These are phyloP conservation scores for Aspergillus vadensis DNA, from an alignment of 2,329 filamentous ascomycete species.

Conservation along the genomic window DNA sequence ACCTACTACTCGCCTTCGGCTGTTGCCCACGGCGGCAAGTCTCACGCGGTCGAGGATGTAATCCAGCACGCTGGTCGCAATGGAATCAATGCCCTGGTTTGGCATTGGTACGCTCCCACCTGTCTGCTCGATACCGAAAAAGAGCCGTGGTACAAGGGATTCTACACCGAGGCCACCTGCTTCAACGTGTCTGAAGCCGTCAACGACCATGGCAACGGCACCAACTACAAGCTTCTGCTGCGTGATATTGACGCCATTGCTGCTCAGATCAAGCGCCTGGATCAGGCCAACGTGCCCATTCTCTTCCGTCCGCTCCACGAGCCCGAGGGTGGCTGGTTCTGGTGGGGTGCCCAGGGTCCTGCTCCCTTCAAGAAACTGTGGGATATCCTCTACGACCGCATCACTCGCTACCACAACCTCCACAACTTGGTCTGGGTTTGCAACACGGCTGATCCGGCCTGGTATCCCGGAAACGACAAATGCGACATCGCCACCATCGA, in stretches of 20 bases:
- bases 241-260: constrained; percentile 12
- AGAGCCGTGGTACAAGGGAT: constrained; percentile 13
- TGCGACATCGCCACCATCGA: constrained; percentile 14
- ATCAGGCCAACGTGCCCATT: neutral
- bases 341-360: constrained; percentile 1
- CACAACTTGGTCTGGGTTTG: constrained; percentile 16
- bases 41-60: constrained; percentile 11
- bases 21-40: constrained; percentile 9
- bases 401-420: constrained; percentile 8
- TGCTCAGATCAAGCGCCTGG: constrained; percentile 6
- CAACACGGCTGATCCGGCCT: constrained; percentile 7
- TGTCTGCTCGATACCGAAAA: constrained; percentile 2
- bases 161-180: constrained; percentile 14
- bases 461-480: constrained; percentile 16
- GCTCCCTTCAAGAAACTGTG: constrained; percentile 12
- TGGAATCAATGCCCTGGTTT: constrained; percentile 14
- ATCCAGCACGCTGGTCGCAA: constrained; percentile 6
- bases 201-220: constrained; percentile 1
- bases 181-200: constrained; percentile 9
- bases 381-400: constrained; percentile 11
- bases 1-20: constrained; percentile 1
- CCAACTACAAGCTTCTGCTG: constrained; percentile 13
- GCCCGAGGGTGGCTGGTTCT: constrained; percentile 4
- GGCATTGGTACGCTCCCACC: constrained; percentile 14
- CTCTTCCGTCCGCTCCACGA: neutral